Conservation (phyloP, 345 rosid genomes). For the Physaria fendleri region DNA sequence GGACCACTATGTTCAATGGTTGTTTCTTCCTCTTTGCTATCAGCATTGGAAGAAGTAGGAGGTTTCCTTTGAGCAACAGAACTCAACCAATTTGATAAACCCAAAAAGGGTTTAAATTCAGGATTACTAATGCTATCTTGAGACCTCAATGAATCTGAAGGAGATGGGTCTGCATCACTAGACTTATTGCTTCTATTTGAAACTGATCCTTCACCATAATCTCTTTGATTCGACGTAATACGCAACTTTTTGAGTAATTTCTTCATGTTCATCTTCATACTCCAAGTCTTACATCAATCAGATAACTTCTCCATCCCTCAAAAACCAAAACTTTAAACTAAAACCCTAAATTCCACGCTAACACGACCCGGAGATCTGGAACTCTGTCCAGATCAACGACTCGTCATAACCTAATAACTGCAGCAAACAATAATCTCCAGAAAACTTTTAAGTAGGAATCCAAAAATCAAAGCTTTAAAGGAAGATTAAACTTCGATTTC, state of each 20-base stretch:
- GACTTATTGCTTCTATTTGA: slow-evolving; percentile 54
- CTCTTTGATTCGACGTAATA: slow-evolving; percentile 53
- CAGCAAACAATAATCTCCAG: too few relatives aligned
- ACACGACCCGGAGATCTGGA: slow-evolving; percentile 21
- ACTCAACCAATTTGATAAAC: slow-evolving; percentile 74
- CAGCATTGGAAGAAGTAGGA: slow-evolving; percentile 56
- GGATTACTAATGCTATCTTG: slow-evolving; percentile 17
- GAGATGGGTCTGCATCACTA: slow-evolving; percentile 39
- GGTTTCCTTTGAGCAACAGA: slow-evolving; percentile 57
- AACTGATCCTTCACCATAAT: slow-evolving; percentile 52
- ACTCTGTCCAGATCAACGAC: slow-evolving; percentile 24
- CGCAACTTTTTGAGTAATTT: slow-evolving; percentile 87
- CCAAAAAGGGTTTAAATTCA: slow-evolving; percentile 64
- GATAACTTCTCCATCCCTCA: slow-evolving; percentile 53
- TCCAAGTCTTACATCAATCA: slow-evolving; percentile 49
- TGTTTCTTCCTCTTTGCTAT: slow-evolving; percentile 31
- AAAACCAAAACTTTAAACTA: neutral
- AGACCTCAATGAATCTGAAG: slow-evolving; percentile 41
- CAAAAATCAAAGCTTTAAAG: neutral
- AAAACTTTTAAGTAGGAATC: slow-evolving; percentile 14
- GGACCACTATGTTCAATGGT: slow-evolving; percentile 42
- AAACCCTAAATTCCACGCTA: slow-evolving; percentile 18
- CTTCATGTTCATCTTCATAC: slow-evolving; percentile 57
- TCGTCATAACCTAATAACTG: slow-evolving; percentile 18
- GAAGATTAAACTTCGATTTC: slow-evolving; percentile 26